phyloP scores from a whole-genome alignment of 805 yeast genomes.

The Pichia paraexigua region DNA sequence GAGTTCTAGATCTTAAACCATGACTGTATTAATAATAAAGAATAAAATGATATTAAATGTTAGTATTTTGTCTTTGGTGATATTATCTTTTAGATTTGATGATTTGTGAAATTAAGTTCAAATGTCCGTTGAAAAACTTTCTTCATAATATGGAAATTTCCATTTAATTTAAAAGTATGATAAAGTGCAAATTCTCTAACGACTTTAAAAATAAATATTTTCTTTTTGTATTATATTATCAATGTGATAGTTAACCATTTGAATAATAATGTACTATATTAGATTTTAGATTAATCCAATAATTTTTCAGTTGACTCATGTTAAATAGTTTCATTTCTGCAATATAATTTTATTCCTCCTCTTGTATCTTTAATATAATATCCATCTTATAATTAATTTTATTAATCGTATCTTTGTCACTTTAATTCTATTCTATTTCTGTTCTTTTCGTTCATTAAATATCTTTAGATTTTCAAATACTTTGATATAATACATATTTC shows the following conservation, averaged over 20 bases:
- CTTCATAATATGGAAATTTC: neutral
- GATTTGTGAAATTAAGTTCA: neutral
- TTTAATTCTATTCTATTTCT: neutral
- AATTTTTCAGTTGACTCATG: too few species aligned
- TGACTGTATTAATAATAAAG: slow-evolving; percentile 42
- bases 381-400: too few species aligned
- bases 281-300: too few species aligned
- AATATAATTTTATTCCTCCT: neutral
- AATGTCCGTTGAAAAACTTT: too few species aligned
- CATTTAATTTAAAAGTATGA: too few species aligned
- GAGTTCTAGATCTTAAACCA: slow-evolving; percentile 99
- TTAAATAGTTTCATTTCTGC: too few species aligned
- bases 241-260: too few species aligned
- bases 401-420: neutral
- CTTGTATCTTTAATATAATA: neutral
- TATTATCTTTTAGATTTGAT: neutral
- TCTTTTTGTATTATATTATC: too few species aligned
- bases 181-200: too few species aligned
- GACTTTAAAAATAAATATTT: too few species aligned
- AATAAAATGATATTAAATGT: slow-evolving; percentile 1
- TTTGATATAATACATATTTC: neutral
- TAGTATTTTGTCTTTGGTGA: slow-evolving; percentile 9
- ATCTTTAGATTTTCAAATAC: neutral
- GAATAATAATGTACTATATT: too few species aligned
- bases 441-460: neutral